phyloP scores from a whole-genome alignment of 2,329 filamentous ascomycete species.

The Trichoderma guizhouense region DNA sequence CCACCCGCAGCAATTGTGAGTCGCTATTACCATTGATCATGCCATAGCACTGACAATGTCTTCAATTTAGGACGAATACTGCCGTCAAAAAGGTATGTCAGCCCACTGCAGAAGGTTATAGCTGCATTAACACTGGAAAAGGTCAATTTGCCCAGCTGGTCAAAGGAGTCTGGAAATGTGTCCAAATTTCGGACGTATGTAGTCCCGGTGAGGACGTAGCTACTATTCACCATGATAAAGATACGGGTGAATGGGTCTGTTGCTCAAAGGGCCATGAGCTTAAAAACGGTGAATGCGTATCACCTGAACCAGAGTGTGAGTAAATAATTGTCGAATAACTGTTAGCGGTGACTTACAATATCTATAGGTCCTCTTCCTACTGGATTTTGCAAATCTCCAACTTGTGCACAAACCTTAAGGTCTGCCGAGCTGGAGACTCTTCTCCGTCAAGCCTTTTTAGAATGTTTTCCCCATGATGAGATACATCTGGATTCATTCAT shows the following conservation, averaged over 20 bases:
- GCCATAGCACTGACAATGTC: not conserved
- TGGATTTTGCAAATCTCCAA: not conserved
- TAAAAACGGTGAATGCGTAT: not conserved
- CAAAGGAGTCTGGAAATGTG: slow-evolving; percentile 3
- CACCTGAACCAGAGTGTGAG: not conserved
- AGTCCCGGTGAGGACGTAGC: not conserved
- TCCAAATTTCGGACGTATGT: not conserved
- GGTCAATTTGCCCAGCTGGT: slow-evolving; percentile 4
- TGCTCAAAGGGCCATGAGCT: not conserved
- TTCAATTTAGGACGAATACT: not conserved
- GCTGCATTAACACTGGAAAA: not conserved
- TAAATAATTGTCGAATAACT: not conserved
- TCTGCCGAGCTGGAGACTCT: not conserved
- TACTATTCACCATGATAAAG: not conserved
- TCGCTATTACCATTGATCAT: not conserved
- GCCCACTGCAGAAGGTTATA: not conserved
- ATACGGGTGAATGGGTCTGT: not conserved
- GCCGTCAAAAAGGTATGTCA: not conserved
- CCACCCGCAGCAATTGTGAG: not conserved
- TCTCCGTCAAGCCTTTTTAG: not conserved
- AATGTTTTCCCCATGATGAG: not conserved
- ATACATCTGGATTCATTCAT: not conserved
- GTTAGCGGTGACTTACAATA: not conserved
- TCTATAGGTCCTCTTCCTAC: not conserved
- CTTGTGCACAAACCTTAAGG: not conserved